These are phyloP conservation scores for Paracorniculantispora psalliotae DNA, from an alignment of 2,329 filamentous ascomycete genomes.

Conservation along the genomic window DNA sequence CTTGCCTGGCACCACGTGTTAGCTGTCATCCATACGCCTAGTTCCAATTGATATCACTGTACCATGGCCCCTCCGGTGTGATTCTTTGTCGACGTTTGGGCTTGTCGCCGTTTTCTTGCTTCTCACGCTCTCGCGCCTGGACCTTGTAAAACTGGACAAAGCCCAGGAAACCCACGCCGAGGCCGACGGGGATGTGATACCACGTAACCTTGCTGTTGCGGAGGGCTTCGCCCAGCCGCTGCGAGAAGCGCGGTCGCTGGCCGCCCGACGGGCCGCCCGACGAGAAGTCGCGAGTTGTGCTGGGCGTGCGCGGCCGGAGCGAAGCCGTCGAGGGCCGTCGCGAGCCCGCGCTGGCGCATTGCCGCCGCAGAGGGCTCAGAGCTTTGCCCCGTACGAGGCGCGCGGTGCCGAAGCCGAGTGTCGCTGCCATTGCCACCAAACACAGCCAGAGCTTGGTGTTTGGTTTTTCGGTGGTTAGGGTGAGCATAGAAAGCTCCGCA, in stretches of 20 bases:
- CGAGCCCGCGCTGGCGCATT: conserved; percentile 24
- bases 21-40: not conserved
- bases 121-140: conserved; percentile 50
- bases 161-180: conserved; percentile 81
- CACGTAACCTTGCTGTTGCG: conserved; percentile 64
- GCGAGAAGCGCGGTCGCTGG: conserved; percentile 45
- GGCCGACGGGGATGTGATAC: conserved; percentile 83
- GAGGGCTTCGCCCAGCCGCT: conserved; percentile 45
- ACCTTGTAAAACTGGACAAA: conserved; percentile 80
- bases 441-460: conserved; percentile 15
- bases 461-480: conserved; percentile 9
- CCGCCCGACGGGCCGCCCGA: conserved; percentile 29
- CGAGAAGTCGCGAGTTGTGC: conserved; percentile 27
- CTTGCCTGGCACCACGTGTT: conserved; percentile 51
- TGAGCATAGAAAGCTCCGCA: conserved; percentile 12
- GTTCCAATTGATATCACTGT: conserved; percentile 18
- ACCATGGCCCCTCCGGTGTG: conserved; percentile 81
- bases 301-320: conserved; percentile 16
- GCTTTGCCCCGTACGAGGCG: conserved; percentile 29
- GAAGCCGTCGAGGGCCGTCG: conserved; percentile 23
- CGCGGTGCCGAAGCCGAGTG: conserved; percentile 30
- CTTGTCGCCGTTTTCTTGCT: conserved; percentile 36
- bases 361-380: conserved; percentile 25
- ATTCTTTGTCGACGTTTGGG: conserved; percentile 53
- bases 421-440: conserved; percentile 26